Base-by-base conservation (phyloP, 768 basidiomycete genomes). In the Nidularia sp. region DNA sequence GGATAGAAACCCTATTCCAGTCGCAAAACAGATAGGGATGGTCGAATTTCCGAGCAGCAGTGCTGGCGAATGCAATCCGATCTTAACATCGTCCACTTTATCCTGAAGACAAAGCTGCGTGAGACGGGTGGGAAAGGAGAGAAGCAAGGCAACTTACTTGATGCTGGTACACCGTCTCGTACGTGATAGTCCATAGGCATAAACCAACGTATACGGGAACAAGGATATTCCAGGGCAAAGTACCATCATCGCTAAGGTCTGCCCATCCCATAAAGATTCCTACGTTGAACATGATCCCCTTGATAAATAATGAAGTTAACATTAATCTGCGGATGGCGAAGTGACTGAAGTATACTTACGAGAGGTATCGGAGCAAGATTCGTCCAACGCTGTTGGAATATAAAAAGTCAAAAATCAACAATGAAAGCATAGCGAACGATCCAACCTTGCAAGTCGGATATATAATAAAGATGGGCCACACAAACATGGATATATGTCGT, bases 401-500 rank as follows among this genome's bases (percentile, higher is more conserved):
- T 39, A 41, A 12, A 10, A 12, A 15, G 10, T 41, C 10, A 41
- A 12, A 4, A 12, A 15, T 41, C 18, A 5, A 34, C 44, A 25
- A 48, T 13, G 49, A 42, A n/a, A n/a, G 34, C 29, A 22, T 29
- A 18, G 39, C 3, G 32, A 9, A 22, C 8, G n/a, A 46, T n/a
- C 45, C 22, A 47, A 65, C 64, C 60, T 69, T 69, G 60, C 65
- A 69, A 5, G 68, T 69, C 2, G 66, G 68, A 54, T 69, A 69
- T 18, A 69, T 60, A 22, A 69, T 54, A 48, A 63, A 69, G 29
- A 69, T 49, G 6, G 68, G 66, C 64, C 62, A 68, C 3, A 61
- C 65, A 12, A 49, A 10, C 60, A 65, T 62, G 10, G 67, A 65
- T 8, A 60, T 31, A 53, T 58, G 47, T 54, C 65, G 62, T 65